Conservation (phyloP, 1,284 basidiomycete genomes). For the Trametes pubescens region DNA sequence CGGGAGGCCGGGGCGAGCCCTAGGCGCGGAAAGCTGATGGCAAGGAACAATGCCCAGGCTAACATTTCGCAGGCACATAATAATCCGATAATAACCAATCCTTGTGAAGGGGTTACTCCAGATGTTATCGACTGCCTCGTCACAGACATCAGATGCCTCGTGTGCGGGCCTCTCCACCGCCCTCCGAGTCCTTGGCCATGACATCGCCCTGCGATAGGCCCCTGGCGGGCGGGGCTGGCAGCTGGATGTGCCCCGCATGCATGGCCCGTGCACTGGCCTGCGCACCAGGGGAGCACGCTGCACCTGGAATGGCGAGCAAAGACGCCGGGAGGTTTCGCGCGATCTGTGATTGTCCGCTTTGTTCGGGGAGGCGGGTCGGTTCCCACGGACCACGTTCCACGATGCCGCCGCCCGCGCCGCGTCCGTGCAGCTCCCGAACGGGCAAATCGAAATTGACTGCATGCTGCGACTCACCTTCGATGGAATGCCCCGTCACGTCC, state of each 20-base stretch:
- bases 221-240: neutral
- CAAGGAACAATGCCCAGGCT: slow-evolving; percentile 32
- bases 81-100: slow-evolving; percentile 33
- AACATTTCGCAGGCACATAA: slow-evolving; percentile 28
- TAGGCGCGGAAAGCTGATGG: slow-evolving; percentile 36
- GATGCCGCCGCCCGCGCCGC: slow-evolving; percentile 45
- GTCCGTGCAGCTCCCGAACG: slow-evolving; percentile 26
- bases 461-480: slow-evolving; percentile 27
- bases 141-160: slow-evolving; percentile 36
- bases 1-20: slow-evolving; percentile 38
- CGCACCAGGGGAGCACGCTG: neutral
- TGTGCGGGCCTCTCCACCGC: slow-evolving; percentile 31
- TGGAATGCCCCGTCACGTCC: slow-evolving; percentile 22
- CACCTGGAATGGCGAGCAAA: neutral
- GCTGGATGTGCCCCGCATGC: neutral
- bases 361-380: slow-evolving; percentile 26
- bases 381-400: slow-evolving; percentile 70
- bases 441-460: slow-evolving; percentile 34
- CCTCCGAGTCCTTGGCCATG: slow-evolving; percentile 30
- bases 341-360: slow-evolving; percentile 20
- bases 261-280: neutral
- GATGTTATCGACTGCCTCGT: slow-evolving; percentile 34
- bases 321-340: slow-evolving; percentile 16
- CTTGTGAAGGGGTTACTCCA: slow-evolving; percentile 27
- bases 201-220: slow-evolving; percentile 22